Conservation (phyloP, 116 monocot genomes). For the Phalaenopsis hybrid region DNA sequence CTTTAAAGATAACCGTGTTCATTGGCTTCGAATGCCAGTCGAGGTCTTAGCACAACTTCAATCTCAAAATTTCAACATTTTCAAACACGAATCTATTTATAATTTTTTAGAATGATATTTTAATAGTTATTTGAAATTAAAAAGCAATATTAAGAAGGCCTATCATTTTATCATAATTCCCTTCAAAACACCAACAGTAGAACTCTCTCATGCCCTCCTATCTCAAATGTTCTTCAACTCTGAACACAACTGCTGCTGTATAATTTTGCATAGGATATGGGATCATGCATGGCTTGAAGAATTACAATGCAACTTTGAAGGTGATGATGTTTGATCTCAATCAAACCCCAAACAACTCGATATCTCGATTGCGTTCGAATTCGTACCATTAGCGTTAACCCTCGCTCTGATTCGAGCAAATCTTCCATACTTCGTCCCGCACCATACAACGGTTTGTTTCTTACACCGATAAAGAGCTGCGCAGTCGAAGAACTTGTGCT, state of each 20-base stretch:
- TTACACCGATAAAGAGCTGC: constrained; percentile 22
- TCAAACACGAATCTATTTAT: no score
- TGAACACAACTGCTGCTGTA: constrained; percentile 38
- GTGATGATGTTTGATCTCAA: constrained; percentile 32
- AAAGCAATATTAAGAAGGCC: no score
- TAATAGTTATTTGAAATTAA: no score
- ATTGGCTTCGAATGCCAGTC: no score
- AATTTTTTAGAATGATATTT: no score
- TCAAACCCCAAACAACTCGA: constrained; percentile 33
- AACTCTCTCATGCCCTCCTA: no score
- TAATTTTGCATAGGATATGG: constrained; percentile 3
- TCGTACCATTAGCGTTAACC: constrained; percentile 32
- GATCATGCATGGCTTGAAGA: constrained; percentile 18
- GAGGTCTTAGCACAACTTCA: no score
- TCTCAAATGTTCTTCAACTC: constrained; percentile 12
- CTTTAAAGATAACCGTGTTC: no score
- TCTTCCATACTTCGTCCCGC: constrained; percentile 71
- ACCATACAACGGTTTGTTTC: constrained; percentile 55
- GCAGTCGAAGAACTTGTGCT: constrained; percentile 9
- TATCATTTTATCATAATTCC: no score
- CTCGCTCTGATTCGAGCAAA: constrained; percentile 41
- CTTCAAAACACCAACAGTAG: no score
- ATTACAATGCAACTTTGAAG: constrained; percentile 34
- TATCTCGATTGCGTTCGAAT: constrained; percentile 31
- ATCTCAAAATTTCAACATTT: no score